Percentiles rank a stretch among this genome's conserved stretches.
Evolutionary conservation across 169 alveolate species (phyloP).

Genomic region (Perkinsus chesapeaki): DNA sequence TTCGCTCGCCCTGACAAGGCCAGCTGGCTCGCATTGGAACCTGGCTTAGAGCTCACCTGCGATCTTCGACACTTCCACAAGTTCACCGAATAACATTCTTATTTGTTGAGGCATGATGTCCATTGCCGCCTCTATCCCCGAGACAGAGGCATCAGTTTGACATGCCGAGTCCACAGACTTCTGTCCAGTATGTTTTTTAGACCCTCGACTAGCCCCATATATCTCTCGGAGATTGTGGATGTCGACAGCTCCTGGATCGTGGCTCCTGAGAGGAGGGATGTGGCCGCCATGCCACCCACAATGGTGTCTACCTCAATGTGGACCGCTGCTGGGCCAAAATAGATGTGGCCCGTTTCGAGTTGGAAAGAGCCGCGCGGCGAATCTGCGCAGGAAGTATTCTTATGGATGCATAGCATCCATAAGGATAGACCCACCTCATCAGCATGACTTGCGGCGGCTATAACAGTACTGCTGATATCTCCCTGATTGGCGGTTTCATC

Average conservation of each 20-base stretch:
- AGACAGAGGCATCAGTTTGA: not conserved
- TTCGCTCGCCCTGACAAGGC: not conserved
- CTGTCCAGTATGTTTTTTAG: not conserved
- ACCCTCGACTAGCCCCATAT: not conserved
- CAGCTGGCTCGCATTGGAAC: not conserved
- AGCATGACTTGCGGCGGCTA: not conserved
- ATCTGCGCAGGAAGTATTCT: not conserved
- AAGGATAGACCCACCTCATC: not conserved
- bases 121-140: not conserved
- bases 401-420: not conserved
- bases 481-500: not conserved
- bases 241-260: not conserved
- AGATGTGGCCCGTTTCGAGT: not conserved
- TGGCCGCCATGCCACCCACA: not conserved
- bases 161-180: not conserved
- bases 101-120: not conserved
- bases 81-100: not conserved
- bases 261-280: not conserved
- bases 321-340: not conserved
- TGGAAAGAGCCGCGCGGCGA: not conserved
- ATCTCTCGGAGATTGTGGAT: not conserved
- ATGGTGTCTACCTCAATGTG: not conserved
- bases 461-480: too few species aligned
- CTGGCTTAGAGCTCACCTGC: not conserved
- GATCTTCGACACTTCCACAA: not conserved